Base-by-base conservation (phyloP, 306 rosid genomes). In the Sicyos edulis region DNA sequence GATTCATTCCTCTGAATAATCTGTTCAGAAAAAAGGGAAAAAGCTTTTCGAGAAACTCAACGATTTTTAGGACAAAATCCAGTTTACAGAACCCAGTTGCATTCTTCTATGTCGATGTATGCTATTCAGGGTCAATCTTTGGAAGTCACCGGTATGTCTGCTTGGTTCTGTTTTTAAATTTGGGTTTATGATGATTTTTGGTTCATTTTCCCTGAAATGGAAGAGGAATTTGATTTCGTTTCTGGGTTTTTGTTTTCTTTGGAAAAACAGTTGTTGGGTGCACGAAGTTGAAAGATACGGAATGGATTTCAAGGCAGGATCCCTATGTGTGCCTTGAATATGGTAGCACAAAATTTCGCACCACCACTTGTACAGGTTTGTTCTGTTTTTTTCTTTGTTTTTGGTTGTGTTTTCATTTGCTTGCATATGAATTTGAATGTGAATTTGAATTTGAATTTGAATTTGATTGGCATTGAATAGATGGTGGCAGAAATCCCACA, bases 291-390 rank as follows among this genome's bases (percentile, higher is more conserved):
- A 92, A 81, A 78, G 95, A 89, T 59, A 89, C 90, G 0, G 95
- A 89, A 80, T 89, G 98, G 98, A 78, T 90, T 79, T 86, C 98
- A 26, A 75, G 96, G 80, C 96, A 92, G 75, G 96, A 92, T 76
- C 95, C 96, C 89, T 92, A 87, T 62, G 72, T 80, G 7, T 88
- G 92, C 69, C 47, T 92, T 42, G 96, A 90, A 79, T 92, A 92
- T 74, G 95, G 82, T 2, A 77, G 81, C 73, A 51, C 83, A 15
- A 92, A 86, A 74, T 82, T 76, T 78, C 85, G 96, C 9, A 89
- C 97, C 13, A 82, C 87, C 78, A 90, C 96, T 12, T 84, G 92
- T 85, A 92, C 89, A 49, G 96, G 96, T 85, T 75, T 70, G 37
- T 54, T 32, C 37, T 32, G 5, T 32, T 32, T 32, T 32, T 2